Conservation (phyloP, 2,329 filamentous ascomycete genomes). For the Hirsutella rhossiliensis region DNA sequence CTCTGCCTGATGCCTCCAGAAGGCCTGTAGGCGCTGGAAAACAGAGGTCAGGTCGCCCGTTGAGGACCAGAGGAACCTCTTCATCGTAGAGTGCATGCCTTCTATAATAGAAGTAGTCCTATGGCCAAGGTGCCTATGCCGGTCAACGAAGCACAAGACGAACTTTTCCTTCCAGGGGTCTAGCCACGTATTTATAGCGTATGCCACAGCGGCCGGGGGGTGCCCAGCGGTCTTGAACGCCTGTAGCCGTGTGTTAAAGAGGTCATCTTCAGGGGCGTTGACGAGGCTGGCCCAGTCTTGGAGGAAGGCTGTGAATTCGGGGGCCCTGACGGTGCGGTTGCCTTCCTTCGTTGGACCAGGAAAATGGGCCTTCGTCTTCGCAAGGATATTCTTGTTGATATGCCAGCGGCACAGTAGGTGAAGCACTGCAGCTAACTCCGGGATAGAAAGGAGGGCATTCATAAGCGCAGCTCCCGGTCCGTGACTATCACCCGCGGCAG, state of each 20-base stretch:
- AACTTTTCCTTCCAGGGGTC: not conserved
- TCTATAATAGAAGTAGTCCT: too few relatives aligned
- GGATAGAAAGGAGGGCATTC: not conserved
- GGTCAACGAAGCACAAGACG: too few relatives aligned
- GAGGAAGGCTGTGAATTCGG: not conserved
- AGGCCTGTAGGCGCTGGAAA: too few relatives aligned
- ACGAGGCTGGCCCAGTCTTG: not conserved
- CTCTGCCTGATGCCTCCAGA: not conserved
- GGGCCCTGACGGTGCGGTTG: not conserved
- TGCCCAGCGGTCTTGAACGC: not conserved
- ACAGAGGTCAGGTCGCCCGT: too few relatives aligned
- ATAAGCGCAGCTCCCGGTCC: not conserved
- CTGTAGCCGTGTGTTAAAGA: not conserved
- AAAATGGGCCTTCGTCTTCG: not conserved
- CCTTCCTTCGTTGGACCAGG: not conserved
- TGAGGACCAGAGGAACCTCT: too few relatives aligned
- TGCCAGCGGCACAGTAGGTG: not conserved
- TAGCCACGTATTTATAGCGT: not conserved
- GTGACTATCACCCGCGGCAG: not conserved
- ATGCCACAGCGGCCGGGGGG: not conserved
- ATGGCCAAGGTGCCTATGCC: too few relatives aligned
- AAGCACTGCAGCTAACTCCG: not conserved
- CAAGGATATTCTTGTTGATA: not conserved
- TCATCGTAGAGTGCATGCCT: too few relatives aligned
- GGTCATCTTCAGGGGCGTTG: not conserved